Conservation (phyloP, 2,329 filamentous ascomycete genomes). For the Torrubiella hemipterigena region DNA sequence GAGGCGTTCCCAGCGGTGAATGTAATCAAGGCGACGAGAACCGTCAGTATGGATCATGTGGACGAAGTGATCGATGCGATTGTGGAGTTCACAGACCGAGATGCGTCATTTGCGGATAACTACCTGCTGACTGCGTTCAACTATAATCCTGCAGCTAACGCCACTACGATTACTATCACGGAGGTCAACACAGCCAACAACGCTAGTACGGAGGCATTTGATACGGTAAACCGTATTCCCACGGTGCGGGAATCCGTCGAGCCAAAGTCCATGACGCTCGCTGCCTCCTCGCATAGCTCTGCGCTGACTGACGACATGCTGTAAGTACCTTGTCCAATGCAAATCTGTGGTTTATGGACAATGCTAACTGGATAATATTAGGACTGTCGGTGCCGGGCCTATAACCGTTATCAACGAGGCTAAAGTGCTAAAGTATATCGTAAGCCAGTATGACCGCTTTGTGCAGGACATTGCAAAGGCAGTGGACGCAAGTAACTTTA, state of each 20-base stretch:
- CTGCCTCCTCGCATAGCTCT: neutral
- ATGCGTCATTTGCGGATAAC: neutral
- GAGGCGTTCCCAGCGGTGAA: constrained; percentile 1
- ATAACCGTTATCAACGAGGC: constrained; percentile 1
- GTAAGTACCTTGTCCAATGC: neutral
- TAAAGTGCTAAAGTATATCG: neutral
- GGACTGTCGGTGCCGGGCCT: constrained; percentile 1
- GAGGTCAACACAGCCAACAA: constrained; percentile 1
- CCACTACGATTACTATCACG: neutral
- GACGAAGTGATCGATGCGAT: constrained; percentile 2
- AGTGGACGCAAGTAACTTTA: constrained; percentile 1
- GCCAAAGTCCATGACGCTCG: neutral
- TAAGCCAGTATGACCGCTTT: neutral
- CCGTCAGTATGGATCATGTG: neutral
- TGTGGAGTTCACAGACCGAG: constrained; percentile 1
- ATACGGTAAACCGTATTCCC: neutral
- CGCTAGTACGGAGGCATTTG: constrained; percentile 2
- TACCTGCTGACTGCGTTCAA: constrained; percentile 1
- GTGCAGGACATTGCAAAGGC: neutral
- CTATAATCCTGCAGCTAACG: neutral
- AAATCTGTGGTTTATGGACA: neutral
- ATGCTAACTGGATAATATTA: neutral
- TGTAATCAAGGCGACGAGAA: neutral
- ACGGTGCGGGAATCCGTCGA: neutral
- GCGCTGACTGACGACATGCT: neutral